These are phyloP conservation scores for Termitomyces sp. DNA, from an alignment of 768 basidiomycete species.

Conservation along the genomic window DNA sequence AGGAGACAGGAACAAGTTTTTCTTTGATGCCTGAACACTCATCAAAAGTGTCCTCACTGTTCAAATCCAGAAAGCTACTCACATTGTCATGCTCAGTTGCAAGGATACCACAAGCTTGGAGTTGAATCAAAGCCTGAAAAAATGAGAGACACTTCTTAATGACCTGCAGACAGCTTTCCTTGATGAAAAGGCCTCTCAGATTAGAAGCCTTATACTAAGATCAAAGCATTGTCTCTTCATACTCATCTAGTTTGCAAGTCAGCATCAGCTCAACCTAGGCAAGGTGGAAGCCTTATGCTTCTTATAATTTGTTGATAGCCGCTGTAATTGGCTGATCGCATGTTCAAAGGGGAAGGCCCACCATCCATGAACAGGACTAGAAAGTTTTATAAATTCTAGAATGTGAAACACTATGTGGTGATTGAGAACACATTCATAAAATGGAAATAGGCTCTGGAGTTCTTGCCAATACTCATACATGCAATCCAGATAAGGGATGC, in stretches of 20 bases:
- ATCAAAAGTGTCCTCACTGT: not conserved
- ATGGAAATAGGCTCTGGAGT: conserved; percentile 14
- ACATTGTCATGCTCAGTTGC: not conserved
- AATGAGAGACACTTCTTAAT: not conserved
- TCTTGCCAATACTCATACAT: conserved; percentile 16
- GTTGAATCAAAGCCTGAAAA: not conserved
- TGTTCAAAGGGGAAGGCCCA: conserved; percentile 36
- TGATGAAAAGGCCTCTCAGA: conserved; percentile 11
- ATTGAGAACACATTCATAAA: conserved; percentile 16
- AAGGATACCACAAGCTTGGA: not conserved
- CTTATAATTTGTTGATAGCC: conserved; percentile 26
- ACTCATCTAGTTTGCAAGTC: conserved; percentile 3
- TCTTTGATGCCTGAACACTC: not conserved
- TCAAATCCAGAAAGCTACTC: not conserved
- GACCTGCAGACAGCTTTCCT: not conserved
- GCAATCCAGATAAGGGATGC: not conserved
- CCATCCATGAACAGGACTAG: conserved; percentile 34
- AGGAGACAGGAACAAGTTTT: not conserved
- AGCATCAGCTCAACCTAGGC: not conserved
- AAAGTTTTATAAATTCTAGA: conserved; percentile 19
- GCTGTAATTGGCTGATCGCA: conserved; percentile 32
- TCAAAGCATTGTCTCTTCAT: conserved; percentile 10
- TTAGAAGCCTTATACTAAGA: conserved; percentile 13
- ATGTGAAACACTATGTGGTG: conserved; percentile 29
- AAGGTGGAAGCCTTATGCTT: conserved; percentile 6